These are phyloP conservation scores for Rutstroemia sp. DNA, from an alignment of 2,329 filamentous ascomycete genomes.

Conservation along the genomic window DNA sequence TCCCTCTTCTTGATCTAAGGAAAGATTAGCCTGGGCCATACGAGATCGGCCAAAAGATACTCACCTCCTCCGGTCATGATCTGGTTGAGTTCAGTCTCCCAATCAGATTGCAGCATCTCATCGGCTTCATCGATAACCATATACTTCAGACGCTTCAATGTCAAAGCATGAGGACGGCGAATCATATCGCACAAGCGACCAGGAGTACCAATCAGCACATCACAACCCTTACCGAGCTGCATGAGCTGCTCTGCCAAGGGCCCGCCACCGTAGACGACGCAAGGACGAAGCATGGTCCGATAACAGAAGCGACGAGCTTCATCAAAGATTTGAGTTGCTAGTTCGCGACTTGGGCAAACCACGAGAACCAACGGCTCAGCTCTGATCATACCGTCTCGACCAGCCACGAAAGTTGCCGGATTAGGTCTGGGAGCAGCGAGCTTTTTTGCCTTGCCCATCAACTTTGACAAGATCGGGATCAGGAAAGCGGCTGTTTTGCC, in stretches of 20 bases:
- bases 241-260: conserved; percentile 61
- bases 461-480: conserved; percentile 76
- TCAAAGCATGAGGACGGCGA: conserved; percentile 58
- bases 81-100: conserved; percentile 66
- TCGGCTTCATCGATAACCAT: conserved; percentile 90
- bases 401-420: conserved; percentile 45
- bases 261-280: conserved; percentile 80
- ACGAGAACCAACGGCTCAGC: conserved; percentile 87
- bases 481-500: conserved; percentile 94
- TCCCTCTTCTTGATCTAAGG: conserved; percentile 67
- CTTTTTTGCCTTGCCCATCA: conserved; percentile 95
- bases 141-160: conserved; percentile 69
- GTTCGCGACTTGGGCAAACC: conserved; percentile 78
- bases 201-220: conserved; percentile 81
- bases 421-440: conserved; percentile 72
- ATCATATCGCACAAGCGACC: conserved; percentile 85
- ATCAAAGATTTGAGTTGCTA: conserved; percentile 92
- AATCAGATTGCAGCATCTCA: conserved; percentile 76
- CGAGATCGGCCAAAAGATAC: conserved; percentile 23
- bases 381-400: conserved; percentile 42
- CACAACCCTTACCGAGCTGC: conserved; percentile 76
- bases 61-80: conserved; percentile 77
- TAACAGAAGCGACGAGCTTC: conserved; percentile 91
- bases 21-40: neutral
- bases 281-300: conserved; percentile 86